Percentiles rank a stretch among this genome's conserved stretches.
Conservation (phyloP, 108 stramenopile species). For the Nitzschia palea region DNA sequence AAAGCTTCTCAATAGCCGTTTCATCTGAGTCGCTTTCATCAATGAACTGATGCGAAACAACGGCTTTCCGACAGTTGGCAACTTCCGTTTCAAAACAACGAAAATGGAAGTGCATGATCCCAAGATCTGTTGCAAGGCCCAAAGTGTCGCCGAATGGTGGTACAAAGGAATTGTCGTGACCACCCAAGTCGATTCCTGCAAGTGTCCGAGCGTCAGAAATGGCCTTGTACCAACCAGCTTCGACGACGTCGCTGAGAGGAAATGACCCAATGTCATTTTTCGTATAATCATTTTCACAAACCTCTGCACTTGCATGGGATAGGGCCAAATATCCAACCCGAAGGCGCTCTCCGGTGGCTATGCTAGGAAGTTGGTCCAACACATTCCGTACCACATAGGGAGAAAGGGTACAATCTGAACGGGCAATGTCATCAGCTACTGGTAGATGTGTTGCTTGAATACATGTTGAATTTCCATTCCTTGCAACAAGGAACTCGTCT, state of each 20-base stretch:
- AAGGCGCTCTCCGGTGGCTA: neutral
- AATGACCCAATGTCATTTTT: neutral
- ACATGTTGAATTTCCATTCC: no score
- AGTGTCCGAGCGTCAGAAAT: neutral
- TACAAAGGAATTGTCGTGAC: neutral
- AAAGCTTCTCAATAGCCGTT: no score
- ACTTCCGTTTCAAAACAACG: constrained; percentile 10
- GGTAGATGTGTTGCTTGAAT: no score
- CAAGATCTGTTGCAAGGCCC: neutral
- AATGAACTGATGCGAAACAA: no score
- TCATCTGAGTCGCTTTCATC: no score
- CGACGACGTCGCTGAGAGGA: neutral
- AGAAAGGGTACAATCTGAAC: neutral
- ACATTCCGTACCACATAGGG: neutral
- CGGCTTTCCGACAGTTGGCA: neutral
- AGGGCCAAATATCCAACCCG: neutral
- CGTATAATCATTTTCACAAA: neutral
- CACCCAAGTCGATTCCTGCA: neutral
- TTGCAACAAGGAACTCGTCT: no score
- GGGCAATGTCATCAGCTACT: no score
- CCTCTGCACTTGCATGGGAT: neutral
- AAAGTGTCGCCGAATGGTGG: neutral
- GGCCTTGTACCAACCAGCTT: neutral
- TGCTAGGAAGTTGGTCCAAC: neutral
- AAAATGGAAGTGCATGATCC: constrained; percentile 9